Evolutionary conservation across 2,329 filamentous ascomycete species (phyloP).

Genomic region (Sordariomycetes sp.): DNA sequence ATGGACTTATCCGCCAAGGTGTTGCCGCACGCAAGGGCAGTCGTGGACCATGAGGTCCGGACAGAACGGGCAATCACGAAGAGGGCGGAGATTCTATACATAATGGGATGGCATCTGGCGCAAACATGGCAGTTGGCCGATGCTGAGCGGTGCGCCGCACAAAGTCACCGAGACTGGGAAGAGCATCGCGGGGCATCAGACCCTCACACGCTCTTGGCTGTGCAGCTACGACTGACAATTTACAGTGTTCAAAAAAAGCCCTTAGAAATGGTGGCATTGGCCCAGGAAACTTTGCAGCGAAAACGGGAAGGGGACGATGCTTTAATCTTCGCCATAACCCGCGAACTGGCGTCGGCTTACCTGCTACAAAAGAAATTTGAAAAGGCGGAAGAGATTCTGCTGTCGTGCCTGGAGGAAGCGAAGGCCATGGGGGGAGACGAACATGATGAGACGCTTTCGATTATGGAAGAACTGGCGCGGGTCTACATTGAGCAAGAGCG

Average conservation of each 20-base stretch:
- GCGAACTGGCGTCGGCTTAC: not conserved
- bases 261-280: too few relatives aligned
- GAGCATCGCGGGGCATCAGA: too few relatives aligned
- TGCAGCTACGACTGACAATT: too few relatives aligned
- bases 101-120: too few relatives aligned
- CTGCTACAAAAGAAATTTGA: not conserved
- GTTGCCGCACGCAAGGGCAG: conserved; percentile 14
- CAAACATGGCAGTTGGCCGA: too few relatives aligned
- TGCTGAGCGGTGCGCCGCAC: too few relatives aligned
- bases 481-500: conserved; percentile 4
- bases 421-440: conserved; percentile 3
- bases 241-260: too few relatives aligned
- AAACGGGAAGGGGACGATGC: not conserved
- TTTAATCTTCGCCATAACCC: not conserved
- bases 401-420: conserved; percentile 7
- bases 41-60: conserved; percentile 5
- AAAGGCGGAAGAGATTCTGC: conserved; percentile 3
- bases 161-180: too few relatives aligned
- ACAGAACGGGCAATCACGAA: not conserved
- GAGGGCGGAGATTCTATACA: too few relatives aligned
- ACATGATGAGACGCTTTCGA: conserved; percentile 7
- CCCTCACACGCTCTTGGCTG: too few relatives aligned
- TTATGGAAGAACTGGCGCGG: conserved; percentile 8
- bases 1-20: conserved; percentile 8
- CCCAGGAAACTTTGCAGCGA: too few relatives aligned